Evolutionary conservation across 2,329 filamentous ascomycete genomes (phyloP), one percentile per base, ranked within the genome.

Genomic region (Chrysoporthe puriensis): DNA sequence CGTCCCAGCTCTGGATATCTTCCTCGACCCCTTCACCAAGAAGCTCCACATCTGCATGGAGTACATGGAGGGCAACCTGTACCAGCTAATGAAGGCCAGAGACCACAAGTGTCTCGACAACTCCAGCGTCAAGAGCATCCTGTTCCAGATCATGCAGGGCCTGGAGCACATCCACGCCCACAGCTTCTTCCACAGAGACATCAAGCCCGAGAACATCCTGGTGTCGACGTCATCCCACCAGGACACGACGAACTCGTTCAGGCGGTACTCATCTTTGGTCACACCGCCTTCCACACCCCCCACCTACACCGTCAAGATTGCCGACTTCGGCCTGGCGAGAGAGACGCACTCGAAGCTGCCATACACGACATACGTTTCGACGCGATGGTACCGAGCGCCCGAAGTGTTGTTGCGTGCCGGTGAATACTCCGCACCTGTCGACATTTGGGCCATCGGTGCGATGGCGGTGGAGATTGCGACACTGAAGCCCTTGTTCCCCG

Each of bases 381-480:
- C 96, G 4, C 85, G 96, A 79, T 99, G 96, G 96, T 99, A 99
- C 80, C 91, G 96, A 71, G 96, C 96, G 3, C 96, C 96, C 0
- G 96, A 99, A 77, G 96, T 99, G 2, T 86, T 99, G 6, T 82
- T 99, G 36, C 90, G 96, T 73, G 96, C 96, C 6, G 96, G 96
- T 64, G 94, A 98, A 78, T 99, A 99, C 80, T 98, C 96, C 0
- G 94, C 96, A 0, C 96, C 96, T 0, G 96, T 99, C 3, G 96
- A 99, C 76, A 98, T 99, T 74, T 99, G 96, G 96, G 96, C 96
- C 1, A 89, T 99, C 54, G 96, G 96, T 74, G 96, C 96, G 26
- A 99, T 99, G 96, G 96, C 96, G 7, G 96, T 99, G 13, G 96
- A 99, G 78, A 92, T 99, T 71, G 96, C 96, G 36, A 99, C 96